These are phyloP conservation scores for Metschnikowia koreensis DNA, from an alignment of 805 yeast species.

Conservation along the genomic window DNA sequence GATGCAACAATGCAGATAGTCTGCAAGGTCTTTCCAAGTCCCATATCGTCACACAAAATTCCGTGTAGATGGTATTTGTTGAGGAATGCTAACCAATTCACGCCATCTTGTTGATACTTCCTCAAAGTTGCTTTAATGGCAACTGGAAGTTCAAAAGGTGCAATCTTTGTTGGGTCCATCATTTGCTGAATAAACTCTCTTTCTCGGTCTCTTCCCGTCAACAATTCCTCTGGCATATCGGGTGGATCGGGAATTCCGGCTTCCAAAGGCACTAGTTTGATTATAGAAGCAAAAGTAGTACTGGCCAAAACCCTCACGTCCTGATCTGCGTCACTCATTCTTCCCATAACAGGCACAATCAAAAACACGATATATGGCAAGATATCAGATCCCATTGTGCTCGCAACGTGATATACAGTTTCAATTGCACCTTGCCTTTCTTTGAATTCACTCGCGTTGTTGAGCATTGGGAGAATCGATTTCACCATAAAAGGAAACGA, in stretches of 20 bases:
- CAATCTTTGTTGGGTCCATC: constrained; percentile 94
- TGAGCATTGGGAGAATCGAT: constrained; percentile 72
- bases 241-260: constrained; percentile 96
- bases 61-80: constrained; percentile 96
- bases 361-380: constrained; percentile 93
- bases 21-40: constrained; percentile 94
- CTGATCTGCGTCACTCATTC: constrained; percentile 93
- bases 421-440: constrained; percentile 95
- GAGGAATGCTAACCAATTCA: constrained; percentile 94
- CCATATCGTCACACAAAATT: constrained; percentile 98
- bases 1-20: constrained; percentile 96
- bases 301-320: constrained; percentile 91
- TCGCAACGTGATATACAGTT: constrained; percentile 79
- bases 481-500: constrained; percentile 82
- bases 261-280: constrained; percentile 92
- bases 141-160: constrained; percentile 86
- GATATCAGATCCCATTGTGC: constrained; percentile 82
- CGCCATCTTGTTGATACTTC: constrained; percentile 97
- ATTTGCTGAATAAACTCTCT: constrained; percentile 93
- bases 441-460: constrained; percentile 64
- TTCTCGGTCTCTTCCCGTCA: constrained; percentile 89
- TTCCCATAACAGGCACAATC: constrained; percentile 92
- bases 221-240: constrained; percentile 79
- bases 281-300: constrained; percentile 93
- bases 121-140: constrained; percentile 89